Conservation (phyloP, 805 yeast species). For the Osmozyma mogii region DNA sequence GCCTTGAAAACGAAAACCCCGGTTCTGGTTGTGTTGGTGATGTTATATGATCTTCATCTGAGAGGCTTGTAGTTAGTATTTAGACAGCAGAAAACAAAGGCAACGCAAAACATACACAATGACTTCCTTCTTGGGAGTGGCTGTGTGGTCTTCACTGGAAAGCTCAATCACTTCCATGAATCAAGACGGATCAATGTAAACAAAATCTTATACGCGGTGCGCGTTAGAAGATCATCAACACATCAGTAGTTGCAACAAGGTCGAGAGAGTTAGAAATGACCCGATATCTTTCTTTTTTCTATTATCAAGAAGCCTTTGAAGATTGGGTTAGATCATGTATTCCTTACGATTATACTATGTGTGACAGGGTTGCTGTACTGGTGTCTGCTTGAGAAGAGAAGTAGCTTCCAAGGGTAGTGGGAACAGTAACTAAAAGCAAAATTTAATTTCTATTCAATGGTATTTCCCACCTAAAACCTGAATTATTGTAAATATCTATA, state of each 20-base stretch:
- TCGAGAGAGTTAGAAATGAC: neutral
- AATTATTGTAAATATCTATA: too few relatives aligned
- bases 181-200: conserved; percentile 7
- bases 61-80: conserved; percentile 4
- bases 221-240: neutral
- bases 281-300: too few relatives aligned
- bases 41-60: conserved; percentile 2
- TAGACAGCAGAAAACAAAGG: too few relatives aligned
- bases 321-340: too few relatives aligned
- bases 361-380: too few relatives aligned
- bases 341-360: too few relatives aligned
- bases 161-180: conserved; percentile 10
- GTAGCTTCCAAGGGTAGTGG: too few relatives aligned
- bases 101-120: conserved; percentile 7
- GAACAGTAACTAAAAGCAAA: too few relatives aligned
- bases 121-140: conserved; percentile 1
- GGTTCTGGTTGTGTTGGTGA: neutral
- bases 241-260: conserved; percentile 5
- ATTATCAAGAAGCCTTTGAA: too few relatives aligned
- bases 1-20: neutral
- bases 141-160: conserved; percentile 7
- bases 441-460: too few relatives aligned
- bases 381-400: too few relatives aligned
- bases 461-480: too few relatives aligned
- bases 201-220: conserved; percentile 16